Percentiles rank a stretch among this genome's conserved stretches.
Conservation (phyloP, 140 eudicot species). For the Oenanthe javanica region DNA sequence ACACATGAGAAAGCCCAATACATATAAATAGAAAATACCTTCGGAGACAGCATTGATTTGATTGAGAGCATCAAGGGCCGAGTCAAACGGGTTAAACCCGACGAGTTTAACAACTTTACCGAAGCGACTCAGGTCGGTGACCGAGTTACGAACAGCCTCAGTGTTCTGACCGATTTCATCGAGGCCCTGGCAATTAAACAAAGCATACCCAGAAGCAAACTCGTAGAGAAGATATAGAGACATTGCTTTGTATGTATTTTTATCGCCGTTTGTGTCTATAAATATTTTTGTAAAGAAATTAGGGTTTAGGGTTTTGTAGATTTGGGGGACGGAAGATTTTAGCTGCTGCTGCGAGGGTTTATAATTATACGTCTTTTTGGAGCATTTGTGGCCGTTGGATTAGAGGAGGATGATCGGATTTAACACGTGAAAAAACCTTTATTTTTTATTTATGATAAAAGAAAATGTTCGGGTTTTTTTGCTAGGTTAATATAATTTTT, state of each 20-base stretch:
- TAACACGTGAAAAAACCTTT: not conserved
- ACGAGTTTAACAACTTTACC: constrained; percentile 74
- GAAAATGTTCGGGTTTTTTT: no score
- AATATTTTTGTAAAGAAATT: not conserved
- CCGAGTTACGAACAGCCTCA: constrained; percentile 79
- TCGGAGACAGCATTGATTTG: constrained; percentile 88
- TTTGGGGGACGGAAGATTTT: not conserved
- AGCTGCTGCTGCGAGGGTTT: not conserved
- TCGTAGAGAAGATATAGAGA: constrained; percentile 63
- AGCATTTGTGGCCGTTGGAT: not conserved
- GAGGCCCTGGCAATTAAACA: constrained; percentile 61
- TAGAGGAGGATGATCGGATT: not conserved
- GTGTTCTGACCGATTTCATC: constrained; percentile 92
- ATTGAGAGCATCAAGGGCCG: constrained; percentile 88
- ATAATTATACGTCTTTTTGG: not conserved
- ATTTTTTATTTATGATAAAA: no score
- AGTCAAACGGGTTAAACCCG: constrained; percentile 68
- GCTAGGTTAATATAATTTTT: no score
- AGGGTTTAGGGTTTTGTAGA: constrained; percentile 10
- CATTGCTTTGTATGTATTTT: constrained; percentile 13
- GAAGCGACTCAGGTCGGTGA: constrained; percentile 67
- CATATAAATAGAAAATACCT: constrained; percentile 27
- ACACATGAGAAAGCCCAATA: not conserved
- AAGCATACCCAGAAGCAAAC: constrained; percentile 68
- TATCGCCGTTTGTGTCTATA: not conserved